Conservation (phyloP, 768 basidiomycete species). For the Pleurotus citrinopileatus region DNA sequence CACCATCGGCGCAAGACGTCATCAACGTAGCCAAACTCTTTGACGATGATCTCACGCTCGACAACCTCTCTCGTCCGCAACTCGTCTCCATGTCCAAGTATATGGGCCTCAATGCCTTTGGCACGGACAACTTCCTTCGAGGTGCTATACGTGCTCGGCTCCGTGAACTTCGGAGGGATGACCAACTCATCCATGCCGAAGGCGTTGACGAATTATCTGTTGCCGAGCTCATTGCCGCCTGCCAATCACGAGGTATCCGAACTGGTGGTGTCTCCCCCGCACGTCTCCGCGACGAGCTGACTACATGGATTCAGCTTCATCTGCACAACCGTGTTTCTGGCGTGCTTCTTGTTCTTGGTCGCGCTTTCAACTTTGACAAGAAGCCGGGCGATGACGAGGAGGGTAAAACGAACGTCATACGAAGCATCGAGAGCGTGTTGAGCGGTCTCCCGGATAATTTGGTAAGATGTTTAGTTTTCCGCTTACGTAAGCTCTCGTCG, state of each 20-base stretch:
- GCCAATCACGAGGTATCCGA: constrained; percentile 91
- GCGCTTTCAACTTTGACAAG: constrained; percentile 92
- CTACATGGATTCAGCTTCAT: constrained; percentile 92
- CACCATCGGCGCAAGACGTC: constrained; percentile 83
- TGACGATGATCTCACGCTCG: constrained; percentile 95
- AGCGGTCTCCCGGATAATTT: constrained; percentile 92
- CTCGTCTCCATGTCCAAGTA: constrained; percentile 96
- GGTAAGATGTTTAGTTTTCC: constrained; percentile 43
- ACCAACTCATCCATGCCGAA: constrained; percentile 88
- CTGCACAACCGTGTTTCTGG: constrained; percentile 90
- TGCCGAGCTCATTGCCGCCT: constrained; percentile 88
- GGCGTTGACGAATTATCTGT: constrained; percentile 90
- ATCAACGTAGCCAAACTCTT: constrained; percentile 96
- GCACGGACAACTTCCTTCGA: constrained; percentile 97
- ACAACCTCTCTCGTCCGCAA: constrained; percentile 98
- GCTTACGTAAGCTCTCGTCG: not conserved
- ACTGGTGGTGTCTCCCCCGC: constrained; percentile 86
- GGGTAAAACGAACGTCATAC: constrained; percentile 78
- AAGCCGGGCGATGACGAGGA: constrained; percentile 73
- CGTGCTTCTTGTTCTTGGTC: constrained; percentile 87
- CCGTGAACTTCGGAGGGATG: constrained; percentile 82
- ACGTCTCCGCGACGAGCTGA: constrained; percentile 82
- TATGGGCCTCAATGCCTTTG: constrained; percentile 98
- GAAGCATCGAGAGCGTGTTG: constrained; percentile 84
- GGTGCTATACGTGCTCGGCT: constrained; percentile 86